phyloP scores from a whole-genome alignment of 768 basidiomycete genomes.

The Lactifluus echinatus region DNA sequence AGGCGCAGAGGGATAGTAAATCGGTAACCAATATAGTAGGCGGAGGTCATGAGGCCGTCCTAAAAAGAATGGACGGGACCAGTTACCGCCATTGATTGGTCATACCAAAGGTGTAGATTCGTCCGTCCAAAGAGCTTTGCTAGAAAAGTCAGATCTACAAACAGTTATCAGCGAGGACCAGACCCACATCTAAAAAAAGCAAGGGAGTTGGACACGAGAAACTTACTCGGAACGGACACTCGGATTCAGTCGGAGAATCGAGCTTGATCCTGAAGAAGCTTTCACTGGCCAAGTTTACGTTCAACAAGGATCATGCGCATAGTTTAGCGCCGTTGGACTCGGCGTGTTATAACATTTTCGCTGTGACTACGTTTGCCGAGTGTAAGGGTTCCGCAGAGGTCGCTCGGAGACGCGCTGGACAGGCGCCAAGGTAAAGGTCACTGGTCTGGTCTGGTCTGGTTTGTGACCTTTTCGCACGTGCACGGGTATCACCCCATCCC shows the following conservation, averaged over 20 bases:
- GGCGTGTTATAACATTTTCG: not conserved
- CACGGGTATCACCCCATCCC: constrained; percentile 16
- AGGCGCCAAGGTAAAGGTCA: constrained; percentile 1
- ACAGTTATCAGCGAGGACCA: not conserved
- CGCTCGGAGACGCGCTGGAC: not conserved
- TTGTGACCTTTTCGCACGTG: constrained; percentile 16
- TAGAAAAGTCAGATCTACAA: not conserved
- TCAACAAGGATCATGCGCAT: not conserved
- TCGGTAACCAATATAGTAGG: not conserved
- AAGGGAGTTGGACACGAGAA: not conserved
- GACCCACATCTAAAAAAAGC: not conserved
- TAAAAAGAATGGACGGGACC: not conserved
- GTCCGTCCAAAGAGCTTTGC: not conserved
- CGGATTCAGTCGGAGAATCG: constrained; percentile 17
- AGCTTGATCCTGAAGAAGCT: not conserved
- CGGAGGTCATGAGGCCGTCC: constrained; percentile 6
- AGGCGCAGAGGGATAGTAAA: not conserved
- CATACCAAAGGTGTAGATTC: not conserved
- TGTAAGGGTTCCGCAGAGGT: not conserved
- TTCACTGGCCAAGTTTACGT: not conserved
- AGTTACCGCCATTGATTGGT: not conserved
- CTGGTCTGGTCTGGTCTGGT: not conserved
- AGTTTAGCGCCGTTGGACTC: not conserved
- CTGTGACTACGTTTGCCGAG: not conserved
- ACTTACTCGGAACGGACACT: not conserved